Conservation (phyloP, 2,329 filamentous ascomycete genomes). For the Coniella lustricola region DNA sequence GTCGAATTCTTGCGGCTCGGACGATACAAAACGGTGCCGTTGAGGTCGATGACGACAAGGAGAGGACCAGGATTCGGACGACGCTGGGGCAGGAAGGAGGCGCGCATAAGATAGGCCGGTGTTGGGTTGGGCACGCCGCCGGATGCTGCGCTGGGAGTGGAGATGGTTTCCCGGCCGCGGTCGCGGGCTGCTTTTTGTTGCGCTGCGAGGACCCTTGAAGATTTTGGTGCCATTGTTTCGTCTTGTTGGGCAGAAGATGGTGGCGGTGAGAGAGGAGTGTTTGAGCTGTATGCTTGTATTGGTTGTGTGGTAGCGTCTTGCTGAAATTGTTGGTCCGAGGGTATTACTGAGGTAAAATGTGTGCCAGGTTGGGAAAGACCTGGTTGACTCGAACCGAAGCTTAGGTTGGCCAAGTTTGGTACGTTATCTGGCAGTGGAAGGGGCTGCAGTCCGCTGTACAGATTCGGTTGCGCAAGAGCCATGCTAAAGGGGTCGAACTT, state of each 20-base stretch:
- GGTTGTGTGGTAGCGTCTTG: not conserved
- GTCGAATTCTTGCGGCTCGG: slow-evolving; percentile 43
- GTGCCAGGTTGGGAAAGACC: not conserved
- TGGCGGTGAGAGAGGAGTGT: not conserved
- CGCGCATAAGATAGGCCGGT: slow-evolving; percentile 50
- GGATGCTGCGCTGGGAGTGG: slow-evolving; percentile 33
- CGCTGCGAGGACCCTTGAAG: not conserved
- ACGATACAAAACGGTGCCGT: slow-evolving; percentile 80
- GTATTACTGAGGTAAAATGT: not conserved
- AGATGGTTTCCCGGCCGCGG: slow-evolving; percentile 19
- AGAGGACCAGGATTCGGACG: slow-evolving; percentile 50
- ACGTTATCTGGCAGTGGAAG: not conserved
- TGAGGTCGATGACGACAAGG: slow-evolving; percentile 84
- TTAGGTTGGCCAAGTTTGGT: not conserved
- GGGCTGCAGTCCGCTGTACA: not conserved
- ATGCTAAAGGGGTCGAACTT: not conserved
- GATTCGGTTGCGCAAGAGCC: not conserved
- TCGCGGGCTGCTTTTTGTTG: not conserved
- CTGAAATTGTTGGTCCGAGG: not conserved
- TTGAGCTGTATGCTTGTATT: not conserved
- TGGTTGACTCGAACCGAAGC: not conserved
- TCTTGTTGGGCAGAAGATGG: not conserved
- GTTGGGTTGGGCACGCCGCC: slow-evolving; percentile 57
- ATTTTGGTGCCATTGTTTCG: not conserved
- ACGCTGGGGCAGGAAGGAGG: slow-evolving; percentile 35